Conservation (phyloP, 2,329 filamentous ascomycete genomes). For the Sporothrix variecibatus region DNA sequence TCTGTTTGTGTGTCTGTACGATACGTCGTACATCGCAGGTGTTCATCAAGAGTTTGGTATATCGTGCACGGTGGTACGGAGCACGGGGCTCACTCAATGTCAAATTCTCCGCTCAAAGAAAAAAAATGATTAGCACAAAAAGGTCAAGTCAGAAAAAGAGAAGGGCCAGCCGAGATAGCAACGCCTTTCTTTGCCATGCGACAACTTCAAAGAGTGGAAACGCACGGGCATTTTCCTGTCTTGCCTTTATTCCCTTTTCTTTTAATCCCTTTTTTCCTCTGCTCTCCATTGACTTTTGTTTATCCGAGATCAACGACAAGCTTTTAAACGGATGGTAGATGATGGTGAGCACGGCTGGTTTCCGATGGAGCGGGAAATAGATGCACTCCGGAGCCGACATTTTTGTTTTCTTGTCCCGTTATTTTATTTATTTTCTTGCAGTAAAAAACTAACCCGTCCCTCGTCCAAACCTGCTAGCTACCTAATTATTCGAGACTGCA, state of each 20-base stretch:
- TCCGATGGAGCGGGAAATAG: background rate
- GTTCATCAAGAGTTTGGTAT: background rate
- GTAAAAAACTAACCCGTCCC: background rate
- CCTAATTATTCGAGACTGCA: slow-evolving; percentile 1
- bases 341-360: background rate
- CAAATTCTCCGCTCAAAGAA: background rate
- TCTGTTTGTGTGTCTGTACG: background rate
- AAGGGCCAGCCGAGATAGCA: background rate
- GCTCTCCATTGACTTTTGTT: background rate
- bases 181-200: background rate
- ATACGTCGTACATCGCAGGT: background rate
- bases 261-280: background rate
- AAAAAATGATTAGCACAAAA: background rate
- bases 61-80: background rate
- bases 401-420: background rate
- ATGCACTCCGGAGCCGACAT: background rate
- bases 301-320: background rate
- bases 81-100: background rate
- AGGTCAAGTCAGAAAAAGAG: background rate
- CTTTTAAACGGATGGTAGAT: background rate
- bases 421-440: background rate
- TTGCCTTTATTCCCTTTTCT: too few species aligned
- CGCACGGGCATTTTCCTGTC: background rate
- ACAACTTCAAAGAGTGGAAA: background rate
- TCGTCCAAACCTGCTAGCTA: background rate